Evolutionary conservation across 768 basidiomycete species (phyloP), one percentile per base, ranked within the genome.

Genomic region (Rhizopogon roseolus): DNA sequence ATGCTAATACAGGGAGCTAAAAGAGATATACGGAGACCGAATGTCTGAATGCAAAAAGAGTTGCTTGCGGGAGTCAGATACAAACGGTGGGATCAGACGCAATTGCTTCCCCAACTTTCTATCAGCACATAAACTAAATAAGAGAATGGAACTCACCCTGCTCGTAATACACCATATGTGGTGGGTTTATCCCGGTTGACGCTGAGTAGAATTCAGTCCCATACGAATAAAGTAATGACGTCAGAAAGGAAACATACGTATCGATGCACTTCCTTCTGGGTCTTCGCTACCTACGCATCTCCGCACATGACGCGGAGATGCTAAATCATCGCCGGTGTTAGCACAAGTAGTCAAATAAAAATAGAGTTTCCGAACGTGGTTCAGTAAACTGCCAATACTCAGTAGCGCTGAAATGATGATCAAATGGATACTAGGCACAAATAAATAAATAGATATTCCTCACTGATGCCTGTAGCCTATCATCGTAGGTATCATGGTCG

Each of bases 361-460:
- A 40, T 16, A 16, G 45, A 52, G 22, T 42, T 40, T 28, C 19
- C 65, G 13, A 55, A 64, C 77, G 63, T 19, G 71, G 71, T 48
- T 82, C 80, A 22, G 59, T 41, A 57, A 73, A 76, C 44, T 81
- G 71, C 81, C 80, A 81, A 57, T 76, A 82, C 53, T 74, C 74
- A 8, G 61, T 60, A 19, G 62, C 70, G 27, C 74, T 73, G 37
- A n/a, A n/a, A 22, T 22, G 22, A 16, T n/a, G 10, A 36, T 11
- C 40, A 39, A 41, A 19, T 34, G 44, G 40, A 45, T 52, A 64
- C 60, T 69, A 64, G 25, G 16, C 28, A 39, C 45, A 54, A 43
- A 46, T 48, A 28, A n/a, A 42, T 34, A 25, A 42, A 56, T 17
- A 32, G 4, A 36, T 29, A 19, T 29, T 13, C 45, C 62, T 50